Evolutionary conservation across 495 filamentous ascomycete genomes (phyloP).

Genomic region (Letharia lupina): DNA sequence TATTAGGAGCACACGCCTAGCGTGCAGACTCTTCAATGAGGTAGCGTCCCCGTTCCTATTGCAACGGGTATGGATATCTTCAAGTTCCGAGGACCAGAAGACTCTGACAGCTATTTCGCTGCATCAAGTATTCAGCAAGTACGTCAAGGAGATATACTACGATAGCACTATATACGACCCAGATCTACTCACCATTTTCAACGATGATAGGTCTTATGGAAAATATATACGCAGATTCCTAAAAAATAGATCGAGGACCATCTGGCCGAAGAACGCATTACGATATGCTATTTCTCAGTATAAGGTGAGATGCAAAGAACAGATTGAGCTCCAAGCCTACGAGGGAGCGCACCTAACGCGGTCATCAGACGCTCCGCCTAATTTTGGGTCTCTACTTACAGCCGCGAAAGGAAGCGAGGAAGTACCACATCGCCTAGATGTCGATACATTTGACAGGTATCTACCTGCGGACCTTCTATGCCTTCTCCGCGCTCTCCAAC

Average conservation of each 20-base stretch:
- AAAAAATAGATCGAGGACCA: background rate
- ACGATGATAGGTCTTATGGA: background rate
- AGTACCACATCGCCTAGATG: background rate
- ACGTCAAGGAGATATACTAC: background rate
- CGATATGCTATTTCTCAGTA: background rate
- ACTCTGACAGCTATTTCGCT: background rate
- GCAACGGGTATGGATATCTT: background rate
- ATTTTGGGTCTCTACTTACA: background rate
- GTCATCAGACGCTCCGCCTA: background rate
- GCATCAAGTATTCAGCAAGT: background rate
- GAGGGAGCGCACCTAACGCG: background rate
- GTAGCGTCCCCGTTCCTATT: background rate
- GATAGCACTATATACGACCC: background rate
- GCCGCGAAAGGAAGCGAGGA: background rate
- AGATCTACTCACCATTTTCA: background rate
- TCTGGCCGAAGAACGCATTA: background rate
- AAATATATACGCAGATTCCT: background rate
- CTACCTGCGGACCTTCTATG: background rate
- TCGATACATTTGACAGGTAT: background rate
- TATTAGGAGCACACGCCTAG: background rate
- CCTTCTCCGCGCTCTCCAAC: background rate
- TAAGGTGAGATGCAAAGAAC: background rate
- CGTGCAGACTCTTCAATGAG: background rate
- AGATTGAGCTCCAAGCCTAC: background rate
- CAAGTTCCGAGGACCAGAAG: background rate